Conservation (phyloP, 177 flowering plant genomes). For the Vitis hybrid region DNA sequence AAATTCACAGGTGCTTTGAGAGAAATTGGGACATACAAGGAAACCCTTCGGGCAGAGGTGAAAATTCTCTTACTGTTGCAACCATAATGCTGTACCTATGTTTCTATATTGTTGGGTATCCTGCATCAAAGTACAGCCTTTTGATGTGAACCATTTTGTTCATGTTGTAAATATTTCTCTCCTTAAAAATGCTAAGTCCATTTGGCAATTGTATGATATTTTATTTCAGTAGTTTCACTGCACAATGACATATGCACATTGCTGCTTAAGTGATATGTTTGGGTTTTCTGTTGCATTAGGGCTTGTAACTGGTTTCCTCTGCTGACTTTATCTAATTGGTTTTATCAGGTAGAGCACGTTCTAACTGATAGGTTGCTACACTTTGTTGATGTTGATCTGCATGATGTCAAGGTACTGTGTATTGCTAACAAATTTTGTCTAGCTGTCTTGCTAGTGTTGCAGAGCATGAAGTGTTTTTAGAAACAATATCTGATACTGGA, state of each 20-base stretch:
- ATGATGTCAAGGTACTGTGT: conserved; percentile 76
- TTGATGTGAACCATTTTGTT: too few relatives aligned
- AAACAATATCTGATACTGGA: background rate
- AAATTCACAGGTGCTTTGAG: conserved; percentile 83
- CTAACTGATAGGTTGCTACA: conserved; percentile 65
- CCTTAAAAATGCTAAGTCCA: too few relatives aligned
- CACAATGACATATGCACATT: too few relatives aligned
- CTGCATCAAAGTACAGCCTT: too few relatives aligned
- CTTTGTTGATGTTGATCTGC: conserved; percentile 69
- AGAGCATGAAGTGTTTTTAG: background rate
- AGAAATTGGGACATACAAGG: conserved; percentile 86
- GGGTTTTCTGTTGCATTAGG: too few relatives aligned
- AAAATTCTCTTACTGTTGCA: background rate
- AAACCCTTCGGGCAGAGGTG: conserved; percentile 83
- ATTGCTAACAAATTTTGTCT: background rate
- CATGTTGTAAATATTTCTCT: too few relatives aligned
- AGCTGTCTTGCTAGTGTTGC: background rate
- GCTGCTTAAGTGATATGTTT: too few relatives aligned
- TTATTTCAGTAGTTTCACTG: too few relatives aligned
- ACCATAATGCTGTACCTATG: too few relatives aligned
- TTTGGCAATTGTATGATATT: too few relatives aligned
- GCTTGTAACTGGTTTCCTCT: background rate
- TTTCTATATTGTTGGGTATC: too few relatives aligned
- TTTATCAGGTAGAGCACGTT: conserved; percentile 67
- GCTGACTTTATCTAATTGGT: conserved; percentile 14